These are phyloP conservation scores for Hypoxylon cercidicola DNA, from an alignment of 495 filamentous ascomycete species.

Conservation along the genomic window DNA sequence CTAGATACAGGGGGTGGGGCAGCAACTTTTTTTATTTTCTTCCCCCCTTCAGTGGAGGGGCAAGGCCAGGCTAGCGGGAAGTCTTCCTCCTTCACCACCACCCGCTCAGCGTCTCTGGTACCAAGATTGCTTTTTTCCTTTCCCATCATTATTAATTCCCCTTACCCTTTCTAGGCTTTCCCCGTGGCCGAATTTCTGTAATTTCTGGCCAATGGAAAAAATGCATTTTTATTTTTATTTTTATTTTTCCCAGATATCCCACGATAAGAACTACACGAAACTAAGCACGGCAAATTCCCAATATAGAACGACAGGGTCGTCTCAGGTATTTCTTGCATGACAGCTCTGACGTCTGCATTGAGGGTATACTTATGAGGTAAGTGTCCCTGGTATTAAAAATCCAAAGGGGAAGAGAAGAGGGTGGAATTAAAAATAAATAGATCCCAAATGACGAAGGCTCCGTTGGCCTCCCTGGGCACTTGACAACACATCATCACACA, in stretches of 20 bases:
- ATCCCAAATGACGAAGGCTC: conserved; percentile 34
- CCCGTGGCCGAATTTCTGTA: conserved; percentile 23
- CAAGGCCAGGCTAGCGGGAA: conserved; percentile 28
- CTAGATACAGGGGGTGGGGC: conserved; percentile 36
- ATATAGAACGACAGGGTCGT: conserved; percentile 34
- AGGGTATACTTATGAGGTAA: conserved; percentile 23
- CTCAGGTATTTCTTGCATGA: conserved; percentile 41
- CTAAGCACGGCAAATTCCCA: conserved; percentile 21
- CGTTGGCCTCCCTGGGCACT: conserved; percentile 35
- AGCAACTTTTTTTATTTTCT: not conserved
- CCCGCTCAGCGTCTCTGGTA: conserved; percentile 6
- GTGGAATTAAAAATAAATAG: conserved; percentile 19
- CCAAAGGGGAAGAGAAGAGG: conserved; percentile 10
- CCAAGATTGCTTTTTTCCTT: conserved; percentile 24
- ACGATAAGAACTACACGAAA: conserved; percentile 20
- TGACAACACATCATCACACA: conserved; percentile 55
- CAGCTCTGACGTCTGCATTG: conserved; percentile 9
- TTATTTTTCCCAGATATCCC: conserved; percentile 29
- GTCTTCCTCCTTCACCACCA: conserved; percentile 26
- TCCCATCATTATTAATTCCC: conserved; percentile 12
- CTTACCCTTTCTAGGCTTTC: conserved; percentile 35
- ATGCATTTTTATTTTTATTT: conserved; percentile 1
- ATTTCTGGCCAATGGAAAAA: conserved; percentile 48
- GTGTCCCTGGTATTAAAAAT: conserved; percentile 9
- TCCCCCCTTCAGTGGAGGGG: conserved; percentile 23